A percentile compares a stretch with the other conserved stretches of the same genome.
phyloP scores from a whole-genome alignment of 2,329 filamentous ascomycete species.

The Exophiala sp. region DNA sequence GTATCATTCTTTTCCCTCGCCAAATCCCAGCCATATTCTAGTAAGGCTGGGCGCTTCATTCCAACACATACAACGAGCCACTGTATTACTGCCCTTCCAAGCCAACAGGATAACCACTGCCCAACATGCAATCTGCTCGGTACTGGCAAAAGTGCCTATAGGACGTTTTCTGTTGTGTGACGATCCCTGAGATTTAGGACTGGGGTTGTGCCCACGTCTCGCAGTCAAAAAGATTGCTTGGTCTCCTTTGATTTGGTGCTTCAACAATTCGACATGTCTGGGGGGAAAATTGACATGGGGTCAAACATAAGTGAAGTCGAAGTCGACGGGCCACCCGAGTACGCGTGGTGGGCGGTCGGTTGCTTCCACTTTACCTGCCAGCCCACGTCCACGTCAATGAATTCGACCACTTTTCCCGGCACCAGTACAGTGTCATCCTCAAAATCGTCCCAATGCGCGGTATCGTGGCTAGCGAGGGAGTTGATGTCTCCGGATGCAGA shows the following conservation, averaged over 20 bases:
- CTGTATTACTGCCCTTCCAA: too few species aligned
- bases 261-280: neutral
- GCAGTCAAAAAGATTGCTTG: too few species aligned
- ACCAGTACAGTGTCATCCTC: neutral
- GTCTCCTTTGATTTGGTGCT: neutral
- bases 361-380: neutral
- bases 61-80: too few species aligned
- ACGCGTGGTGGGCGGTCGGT: neutral
- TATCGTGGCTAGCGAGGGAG: neutral
- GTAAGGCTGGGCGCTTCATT: neutral
- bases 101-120: too few species aligned
- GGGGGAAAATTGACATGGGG: neutral
- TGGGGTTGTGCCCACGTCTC: too few species aligned
- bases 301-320: neutral
- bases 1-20: neutral
- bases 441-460: neutral
- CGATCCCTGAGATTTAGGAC: too few species aligned
- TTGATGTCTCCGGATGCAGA: constrained; percentile 2
- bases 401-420: neutral
- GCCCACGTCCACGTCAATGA: neutral
- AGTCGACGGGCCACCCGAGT: neutral
- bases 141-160: too few species aligned
- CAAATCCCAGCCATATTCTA: neutral
- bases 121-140: neutral
- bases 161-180: too few species aligned